phyloP scores from a whole-genome alignment of 2,329 filamentous ascomycete species.

The Penicillium vulpinum region DNA sequence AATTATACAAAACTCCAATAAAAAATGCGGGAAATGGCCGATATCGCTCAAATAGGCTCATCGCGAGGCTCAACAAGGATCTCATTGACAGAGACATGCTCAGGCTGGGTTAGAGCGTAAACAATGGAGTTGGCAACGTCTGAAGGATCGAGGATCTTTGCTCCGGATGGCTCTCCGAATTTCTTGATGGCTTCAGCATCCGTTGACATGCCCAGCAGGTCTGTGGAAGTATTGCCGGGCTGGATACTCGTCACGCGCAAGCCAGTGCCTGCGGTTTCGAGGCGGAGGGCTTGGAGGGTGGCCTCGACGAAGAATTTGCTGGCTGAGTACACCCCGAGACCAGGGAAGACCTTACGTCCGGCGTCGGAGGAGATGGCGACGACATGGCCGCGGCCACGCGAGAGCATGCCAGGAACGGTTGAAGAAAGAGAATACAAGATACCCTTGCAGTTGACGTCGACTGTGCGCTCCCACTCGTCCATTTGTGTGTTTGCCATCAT shows the following conservation, averaged over 20 bases:
- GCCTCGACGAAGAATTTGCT: constrained; percentile 86
- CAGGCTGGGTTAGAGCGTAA: constrained; percentile 71
- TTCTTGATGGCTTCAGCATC: constrained; percentile 76
- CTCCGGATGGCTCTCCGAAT: constrained; percentile 72
- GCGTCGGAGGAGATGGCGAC: constrained; percentile 82
- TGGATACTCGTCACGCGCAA: constrained; percentile 73
- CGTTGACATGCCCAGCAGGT: constrained; percentile 71
- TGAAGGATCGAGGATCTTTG: constrained; percentile 70
- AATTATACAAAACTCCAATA: neutral
- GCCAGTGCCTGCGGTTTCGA: constrained; percentile 74
- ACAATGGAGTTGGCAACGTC: constrained; percentile 73
- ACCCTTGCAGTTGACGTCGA: constrained; percentile 85
- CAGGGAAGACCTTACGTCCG: constrained; percentile 78
- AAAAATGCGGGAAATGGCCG: neutral
- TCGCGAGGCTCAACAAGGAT: constrained; percentile 75
- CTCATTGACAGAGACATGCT: constrained; percentile 77
- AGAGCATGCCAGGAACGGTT: constrained; percentile 69
- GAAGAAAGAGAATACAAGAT: constrained; percentile 71
- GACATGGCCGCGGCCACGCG: constrained; percentile 68
- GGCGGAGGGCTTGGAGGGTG: constrained; percentile 69
- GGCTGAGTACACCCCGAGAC: constrained; percentile 77
- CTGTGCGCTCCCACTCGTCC: constrained; percentile 77
- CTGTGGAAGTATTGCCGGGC: constrained; percentile 74
- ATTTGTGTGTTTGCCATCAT: constrained; percentile 76
- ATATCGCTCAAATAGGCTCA: constrained; percentile 63